Percentiles rank a stretch among this genome's conserved stretches.
These are phyloP conservation scores for Moesziomyces globuligerus DNA, from an alignment of 1,284 basidiomycete species.

Conservation along the genomic window DNA sequence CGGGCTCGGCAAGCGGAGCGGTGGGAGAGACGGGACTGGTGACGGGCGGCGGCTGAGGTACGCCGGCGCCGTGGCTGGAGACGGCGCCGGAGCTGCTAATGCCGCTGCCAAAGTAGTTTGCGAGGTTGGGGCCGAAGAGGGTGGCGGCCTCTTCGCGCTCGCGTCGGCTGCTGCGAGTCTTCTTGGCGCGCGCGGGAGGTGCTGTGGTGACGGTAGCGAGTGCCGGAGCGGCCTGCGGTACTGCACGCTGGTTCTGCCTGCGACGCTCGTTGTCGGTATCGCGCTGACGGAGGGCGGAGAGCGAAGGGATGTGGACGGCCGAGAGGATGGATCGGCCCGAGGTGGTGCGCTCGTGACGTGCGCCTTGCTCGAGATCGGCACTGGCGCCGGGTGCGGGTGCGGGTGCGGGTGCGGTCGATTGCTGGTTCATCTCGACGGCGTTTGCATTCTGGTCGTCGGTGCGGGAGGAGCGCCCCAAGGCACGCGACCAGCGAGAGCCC, in stretches of 20 bases:
- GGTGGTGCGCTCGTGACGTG: conserved; percentile 30
- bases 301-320: conserved; percentile 30
- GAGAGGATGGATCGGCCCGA: conserved; percentile 48
- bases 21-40: conserved; percentile 16
- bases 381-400: conserved; percentile 5
- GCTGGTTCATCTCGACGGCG: conserved; percentile 26
- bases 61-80: conserved; percentile 22
- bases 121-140: conserved; percentile 59
- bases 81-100: conserved; percentile 50
- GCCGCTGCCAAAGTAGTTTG: conserved; percentile 60
- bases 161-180: conserved; percentile 33
- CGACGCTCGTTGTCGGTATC: conserved; percentile 44
- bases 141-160: conserved; percentile 58
- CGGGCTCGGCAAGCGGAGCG: conserved; percentile 4
- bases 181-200: conserved; percentile 15
- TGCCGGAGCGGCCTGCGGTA: conserved; percentile 4
- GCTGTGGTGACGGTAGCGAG: conserved; percentile 11
- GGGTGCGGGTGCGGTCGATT: neutral
- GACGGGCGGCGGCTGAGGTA: conserved; percentile 19
- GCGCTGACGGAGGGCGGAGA: conserved; percentile 43
- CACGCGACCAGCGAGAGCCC: conserved; percentile 17
- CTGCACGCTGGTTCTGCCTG: conserved; percentile 20
- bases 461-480: conserved; percentile 14
- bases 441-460: conserved; percentile 4
- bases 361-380: conserved; percentile 24